Conservation (phyloP, 2,329 filamentous ascomycete species). For the Geosmithia flava region DNA sequence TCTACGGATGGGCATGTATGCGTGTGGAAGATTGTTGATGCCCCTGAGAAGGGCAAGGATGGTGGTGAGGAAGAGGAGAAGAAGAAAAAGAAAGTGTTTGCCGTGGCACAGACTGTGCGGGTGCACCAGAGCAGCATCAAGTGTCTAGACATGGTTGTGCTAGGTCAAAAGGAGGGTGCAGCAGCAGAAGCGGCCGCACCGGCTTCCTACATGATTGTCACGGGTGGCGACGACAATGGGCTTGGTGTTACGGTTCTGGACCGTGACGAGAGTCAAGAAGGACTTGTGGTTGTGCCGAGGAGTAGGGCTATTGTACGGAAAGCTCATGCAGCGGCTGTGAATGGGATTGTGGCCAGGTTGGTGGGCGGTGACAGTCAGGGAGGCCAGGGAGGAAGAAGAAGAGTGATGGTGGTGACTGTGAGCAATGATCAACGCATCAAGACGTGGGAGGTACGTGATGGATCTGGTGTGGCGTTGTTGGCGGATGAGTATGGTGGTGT, state of each 20-base stretch:
- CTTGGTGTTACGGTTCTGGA: slow-evolving; percentile 41
- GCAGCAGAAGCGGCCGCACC: too few relatives aligned
- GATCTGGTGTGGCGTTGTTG: slow-evolving; percentile 23
- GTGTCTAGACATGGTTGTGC: slow-evolving; percentile 33
- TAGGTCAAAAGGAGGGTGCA: neutral
- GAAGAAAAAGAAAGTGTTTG: slow-evolving; percentile 8
- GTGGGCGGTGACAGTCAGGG: neutral
- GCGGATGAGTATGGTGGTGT: slow-evolving; percentile 44
- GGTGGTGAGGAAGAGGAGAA: neutral
- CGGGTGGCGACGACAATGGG: slow-evolving; percentile 82
- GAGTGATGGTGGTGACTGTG: slow-evolving; percentile 22
- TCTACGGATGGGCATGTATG: slow-evolving; percentile 71
- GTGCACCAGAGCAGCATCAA: slow-evolving; percentile 81
- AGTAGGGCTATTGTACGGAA: slow-evolving; percentile 18
- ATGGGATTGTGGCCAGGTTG: slow-evolving; percentile 25
- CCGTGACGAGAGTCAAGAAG: neutral
- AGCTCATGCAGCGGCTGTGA: slow-evolving; percentile 64
- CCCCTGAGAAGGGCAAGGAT: neutral
- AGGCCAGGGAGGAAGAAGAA: slow-evolving; percentile 2
- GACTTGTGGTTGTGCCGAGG: slow-evolving; percentile 9
- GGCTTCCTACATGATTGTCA: slow-evolving; percentile 51
- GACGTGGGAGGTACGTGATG: slow-evolving; percentile 30
- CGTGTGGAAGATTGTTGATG: slow-evolving; percentile 14
- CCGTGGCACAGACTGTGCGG: slow-evolving; percentile 19
- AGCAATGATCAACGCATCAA: slow-evolving; percentile 53